Percentiles rank a stretch among this genome's conserved stretches.
Evolutionary conservation across 164 flowering plant genomes (phyloP).

Genomic region (Dillenia suffruticosa): DNA sequence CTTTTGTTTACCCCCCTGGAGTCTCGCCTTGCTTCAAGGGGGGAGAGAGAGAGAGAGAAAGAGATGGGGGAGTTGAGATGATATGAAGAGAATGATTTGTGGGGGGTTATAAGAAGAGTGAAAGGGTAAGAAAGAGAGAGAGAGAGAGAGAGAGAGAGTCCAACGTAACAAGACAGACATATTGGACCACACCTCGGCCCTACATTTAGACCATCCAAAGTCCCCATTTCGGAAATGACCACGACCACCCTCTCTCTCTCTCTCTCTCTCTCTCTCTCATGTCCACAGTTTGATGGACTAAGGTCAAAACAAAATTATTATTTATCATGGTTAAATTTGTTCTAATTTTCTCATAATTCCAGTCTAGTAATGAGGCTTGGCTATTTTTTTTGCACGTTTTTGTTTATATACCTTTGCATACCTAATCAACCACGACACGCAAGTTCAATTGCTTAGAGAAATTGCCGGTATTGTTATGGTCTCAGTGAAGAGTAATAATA

Average conservation of each 20-base stretch:
- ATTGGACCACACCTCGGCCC: too few relatives aligned
- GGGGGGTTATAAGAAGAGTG: constrained; percentile 26
- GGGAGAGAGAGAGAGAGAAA: constrained; percentile 15
- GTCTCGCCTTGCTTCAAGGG: constrained; percentile 42
- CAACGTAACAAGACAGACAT: constrained; percentile 10
- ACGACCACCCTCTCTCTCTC: constrained; percentile 23
- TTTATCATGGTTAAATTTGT: too few relatives aligned
- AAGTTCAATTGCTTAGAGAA: too few relatives aligned
- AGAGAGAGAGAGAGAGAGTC: constrained; percentile 21
- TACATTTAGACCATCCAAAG: background rate
- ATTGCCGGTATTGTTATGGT: too few relatives aligned
- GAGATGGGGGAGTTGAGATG: constrained; percentile 13
- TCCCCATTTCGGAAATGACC: constrained; percentile 30
- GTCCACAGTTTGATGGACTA: too few relatives aligned
- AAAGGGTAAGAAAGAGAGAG: constrained; percentile 12
- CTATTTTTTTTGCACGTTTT: too few relatives aligned
- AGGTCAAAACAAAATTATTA: too few relatives aligned
- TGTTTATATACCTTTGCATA: too few relatives aligned
- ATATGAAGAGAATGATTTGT: constrained; percentile 27
- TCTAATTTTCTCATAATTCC: too few relatives aligned
- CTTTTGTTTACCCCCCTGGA: constrained; percentile 30
- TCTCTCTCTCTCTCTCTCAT: constrained; percentile 7
- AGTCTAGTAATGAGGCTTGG: too few relatives aligned
- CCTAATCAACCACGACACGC: too few relatives aligned
- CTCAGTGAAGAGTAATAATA: too few relatives aligned